Percentiles rank a stretch among this genome's conserved stretches.
Evolutionary conservation across 768 basidiomycete species (phyloP).

Genomic region (Plicaturopsis crispa): DNA sequence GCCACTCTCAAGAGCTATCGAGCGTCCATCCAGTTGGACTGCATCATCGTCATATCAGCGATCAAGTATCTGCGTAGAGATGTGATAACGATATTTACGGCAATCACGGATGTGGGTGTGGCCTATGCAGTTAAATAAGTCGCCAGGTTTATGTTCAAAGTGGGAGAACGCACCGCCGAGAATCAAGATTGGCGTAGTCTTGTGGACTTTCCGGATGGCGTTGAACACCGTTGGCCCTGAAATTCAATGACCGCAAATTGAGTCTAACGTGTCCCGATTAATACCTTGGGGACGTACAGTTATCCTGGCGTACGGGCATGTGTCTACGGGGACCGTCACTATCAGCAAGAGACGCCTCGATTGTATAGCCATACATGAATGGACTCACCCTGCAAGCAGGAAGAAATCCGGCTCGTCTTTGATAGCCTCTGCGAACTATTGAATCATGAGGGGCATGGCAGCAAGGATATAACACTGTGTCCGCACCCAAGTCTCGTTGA

Average conservation of each 20-base stretch:
- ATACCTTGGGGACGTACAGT: constrained; percentile 56
- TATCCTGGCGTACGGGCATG: constrained; percentile 71
- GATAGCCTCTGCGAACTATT: constrained; percentile 71
- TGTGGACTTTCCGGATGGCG: constrained; percentile 66
- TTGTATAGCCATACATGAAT: neutral
- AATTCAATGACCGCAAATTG: neutral
- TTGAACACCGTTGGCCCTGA: constrained; percentile 67
- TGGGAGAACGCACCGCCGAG: constrained; percentile 53
- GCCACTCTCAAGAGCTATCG: constrained; percentile 77
- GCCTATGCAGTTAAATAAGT: constrained; percentile 23
- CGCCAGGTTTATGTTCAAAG: neutral
- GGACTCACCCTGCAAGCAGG: constrained; percentile 55
- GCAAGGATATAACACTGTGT: constrained; percentile 10
- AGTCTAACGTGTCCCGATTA: too few species aligned
- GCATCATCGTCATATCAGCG: neutral
- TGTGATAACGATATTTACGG: constrained; percentile 27
- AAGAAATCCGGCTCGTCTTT: constrained; percentile 79
- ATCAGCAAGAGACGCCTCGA: too few species aligned
- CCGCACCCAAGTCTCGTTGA: constrained; percentile 76
- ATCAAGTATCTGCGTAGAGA: too few species aligned
- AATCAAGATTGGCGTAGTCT: constrained; percentile 72
- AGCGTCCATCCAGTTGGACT: constrained; percentile 66
- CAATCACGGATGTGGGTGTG: constrained; percentile 82
- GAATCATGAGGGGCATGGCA: neutral
- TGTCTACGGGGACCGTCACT: constrained; percentile 61